Base-by-base conservation (phyloP, 257 asterid genomes). In the Scutellaria baicalensis region DNA sequence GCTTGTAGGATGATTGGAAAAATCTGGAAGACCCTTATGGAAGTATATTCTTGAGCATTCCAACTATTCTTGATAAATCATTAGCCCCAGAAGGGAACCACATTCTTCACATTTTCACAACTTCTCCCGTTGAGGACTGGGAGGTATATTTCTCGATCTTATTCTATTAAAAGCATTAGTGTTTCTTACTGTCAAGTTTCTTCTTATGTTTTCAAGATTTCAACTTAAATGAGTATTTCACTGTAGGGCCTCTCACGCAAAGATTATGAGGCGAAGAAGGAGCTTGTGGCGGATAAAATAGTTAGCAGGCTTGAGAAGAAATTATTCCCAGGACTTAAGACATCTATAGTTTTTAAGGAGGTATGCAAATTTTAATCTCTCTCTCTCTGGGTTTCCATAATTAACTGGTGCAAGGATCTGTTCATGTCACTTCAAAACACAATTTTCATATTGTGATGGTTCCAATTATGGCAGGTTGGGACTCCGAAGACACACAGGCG, bases 11-110 rank as follows among this genome's bases (percentile, higher is more conserved):
- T 83, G 84, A 86, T 57, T 93, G 99, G 99, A 66, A 68, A 70
- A 80, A 79, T 73, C 81, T 93, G n/a, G 99, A 91, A 73, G 72
- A 56, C 21, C 84, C 96, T 9, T 88, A 94, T 58, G 97, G 99
- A 77, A 94, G 99, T 76, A 89, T 94, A 79, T 91, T 91, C 82
- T 80, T 94, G 89, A 94, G 99, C 80, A 94, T 94, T 76, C 99
- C 99, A 56, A 94, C 99, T 4, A 83, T 91, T 73, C 96, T 94
- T 44, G 99, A 91, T 73, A 59, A 86, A 13, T 87, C 99, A 16
- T 80, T 94, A 70, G 99, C 99, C 73, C 97, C 99, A 51, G 89
- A 88, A 80, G 97, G 99, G 70, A 79, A 84, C 42, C 99, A 94
- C 84, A 89, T 89, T 83, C 96, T 94, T 76, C 99, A 94, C 80